Conservation (phyloP, 2,329 filamentous ascomycete genomes). For the Berkeleyomyces basicola region DNA sequence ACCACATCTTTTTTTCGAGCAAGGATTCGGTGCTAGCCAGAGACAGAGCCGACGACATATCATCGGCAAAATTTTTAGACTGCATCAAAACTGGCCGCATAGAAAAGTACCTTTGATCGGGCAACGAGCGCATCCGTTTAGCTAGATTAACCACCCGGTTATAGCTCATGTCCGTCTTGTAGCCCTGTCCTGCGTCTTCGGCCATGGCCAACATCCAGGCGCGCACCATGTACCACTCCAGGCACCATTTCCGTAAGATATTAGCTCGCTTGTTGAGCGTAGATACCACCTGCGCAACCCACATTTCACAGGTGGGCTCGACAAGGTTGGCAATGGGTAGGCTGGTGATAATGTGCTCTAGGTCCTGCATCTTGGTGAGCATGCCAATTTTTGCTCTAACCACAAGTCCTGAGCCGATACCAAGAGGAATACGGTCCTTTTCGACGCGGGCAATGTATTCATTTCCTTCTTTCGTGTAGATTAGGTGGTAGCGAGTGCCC, state of each 20-base stretch:
- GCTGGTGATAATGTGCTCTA: constrained; percentile 9
- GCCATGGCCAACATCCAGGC: constrained; percentile 9
- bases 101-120: constrained; percentile 11
- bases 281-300: constrained; percentile 9
- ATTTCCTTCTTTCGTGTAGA: constrained; percentile 1
- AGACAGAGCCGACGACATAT: constrained; percentile 9
- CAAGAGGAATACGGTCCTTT: constrained; percentile 10
- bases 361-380: constrained; percentile 8
- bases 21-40: constrained; percentile 3
- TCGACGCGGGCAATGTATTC: constrained; percentile 8
- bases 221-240: constrained; percentile 11
- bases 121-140: constrained; percentile 8
- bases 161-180: constrained; percentile 9
- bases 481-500: constrained; percentile 11
- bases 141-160: constrained; percentile 10
- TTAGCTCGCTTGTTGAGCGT: constrained; percentile 5
- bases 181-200: constrained; percentile 3
- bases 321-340: constrained; percentile 5
- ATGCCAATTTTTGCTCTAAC: constrained; percentile 9
- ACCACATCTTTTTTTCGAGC: background rate
- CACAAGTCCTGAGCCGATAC: constrained; percentile 8
- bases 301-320: constrained; percentile 10
- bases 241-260: background rate
- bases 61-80: constrained; percentile 7
- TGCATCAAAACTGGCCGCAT: background rate